These are phyloP conservation scores for Apiotrichum montevideense DNA, from an alignment of 1,284 basidiomycete species.

Conservation along the genomic window DNA sequence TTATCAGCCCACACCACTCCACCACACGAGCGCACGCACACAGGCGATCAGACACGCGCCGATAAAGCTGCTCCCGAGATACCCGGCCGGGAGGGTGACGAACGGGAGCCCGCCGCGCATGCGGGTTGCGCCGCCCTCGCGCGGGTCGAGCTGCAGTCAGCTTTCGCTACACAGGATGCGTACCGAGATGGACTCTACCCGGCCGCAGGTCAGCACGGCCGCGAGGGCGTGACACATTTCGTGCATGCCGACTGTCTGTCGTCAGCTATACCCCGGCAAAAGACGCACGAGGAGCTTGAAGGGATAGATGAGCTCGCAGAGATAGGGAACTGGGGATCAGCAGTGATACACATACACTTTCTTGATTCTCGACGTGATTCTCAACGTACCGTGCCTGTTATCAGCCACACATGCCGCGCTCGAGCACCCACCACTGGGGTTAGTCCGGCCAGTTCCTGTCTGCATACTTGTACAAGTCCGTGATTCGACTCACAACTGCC, in stretches of 20 bases:
- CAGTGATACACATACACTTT: not conserved
- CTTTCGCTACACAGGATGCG: conserved; percentile 38
- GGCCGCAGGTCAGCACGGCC: conserved; percentile 77
- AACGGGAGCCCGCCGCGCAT: conserved; percentile 89
- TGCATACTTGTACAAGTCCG: not conserved
- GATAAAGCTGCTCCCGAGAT: conserved; percentile 85
- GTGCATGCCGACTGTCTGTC: conserved; percentile 82
- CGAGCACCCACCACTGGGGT: too few species aligned
- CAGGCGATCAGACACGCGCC: conserved; percentile 84
- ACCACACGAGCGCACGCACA: conserved; percentile 39
- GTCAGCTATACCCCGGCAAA: conserved; percentile 14
- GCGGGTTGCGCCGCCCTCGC: conserved; percentile 85
- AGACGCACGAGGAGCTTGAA: conserved; percentile 65
- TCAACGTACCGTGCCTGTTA: conserved; percentile 24
- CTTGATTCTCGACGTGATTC: too few species aligned
- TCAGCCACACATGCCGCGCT: too few species aligned
- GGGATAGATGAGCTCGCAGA: conserved; percentile 67
- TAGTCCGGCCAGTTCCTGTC: too few species aligned
- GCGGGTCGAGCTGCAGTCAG: conserved; percentile 54
- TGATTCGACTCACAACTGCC: conserved; percentile 11
- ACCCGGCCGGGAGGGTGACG: conserved; percentile 71
- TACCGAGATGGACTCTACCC: conserved; percentile 72
- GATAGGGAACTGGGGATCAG: conserved; percentile 27
- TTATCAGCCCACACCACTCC: too few species aligned
- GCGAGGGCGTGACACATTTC: conserved; percentile 75